These are phyloP conservation scores for Cenococcum geophilum DNA, from an alignment of 495 filamentous ascomycete species.

Conservation along the genomic window DNA sequence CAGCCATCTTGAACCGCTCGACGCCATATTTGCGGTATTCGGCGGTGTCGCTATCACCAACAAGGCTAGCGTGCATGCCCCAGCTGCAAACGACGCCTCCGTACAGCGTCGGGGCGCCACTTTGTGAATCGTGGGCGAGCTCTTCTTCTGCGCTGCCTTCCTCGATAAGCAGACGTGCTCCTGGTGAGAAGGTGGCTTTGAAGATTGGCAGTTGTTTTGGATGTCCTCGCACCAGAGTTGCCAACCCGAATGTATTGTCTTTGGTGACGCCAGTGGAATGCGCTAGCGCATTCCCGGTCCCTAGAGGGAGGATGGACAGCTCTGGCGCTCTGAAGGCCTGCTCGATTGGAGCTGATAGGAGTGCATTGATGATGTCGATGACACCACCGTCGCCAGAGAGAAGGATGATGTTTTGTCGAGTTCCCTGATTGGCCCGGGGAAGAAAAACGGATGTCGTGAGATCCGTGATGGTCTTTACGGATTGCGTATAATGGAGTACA, in stretches of 20 bases:
- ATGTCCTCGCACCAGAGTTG: slow-evolving; percentile 43
- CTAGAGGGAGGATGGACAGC: slow-evolving; percentile 65
- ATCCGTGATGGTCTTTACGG: slow-evolving; percentile 53
- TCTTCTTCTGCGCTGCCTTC: slow-evolving; percentile 37
- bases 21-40: slow-evolving; percentile 68
- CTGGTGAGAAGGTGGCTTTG: slow-evolving; percentile 58
- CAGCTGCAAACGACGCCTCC: slow-evolving; percentile 84
- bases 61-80: slow-evolving; percentile 79
- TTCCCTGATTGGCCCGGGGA: slow-evolving; percentile 43
- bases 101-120: slow-evolving; percentile 33
- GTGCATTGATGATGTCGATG: slow-evolving; percentile 66
- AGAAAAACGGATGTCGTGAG: slow-evolving; percentile 50
- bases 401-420: slow-evolving; percentile 58
- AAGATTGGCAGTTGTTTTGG: slow-evolving; percentile 35
- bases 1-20: slow-evolving; percentile 77
- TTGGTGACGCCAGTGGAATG: slow-evolving; percentile 51
- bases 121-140: slow-evolving; percentile 25
- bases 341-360: slow-evolving; percentile 37
- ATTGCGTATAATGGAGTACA: slow-evolving; percentile 52
- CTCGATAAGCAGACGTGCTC: slow-evolving; percentile 49
- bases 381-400: slow-evolving; percentile 84
- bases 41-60: slow-evolving; percentile 78
- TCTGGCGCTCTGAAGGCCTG: slow-evolving; percentile 44
- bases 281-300: slow-evolving; percentile 86
- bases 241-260: slow-evolving; percentile 46